Conservation (phyloP, 306 rosid species). For the Urtica urens region DNA sequence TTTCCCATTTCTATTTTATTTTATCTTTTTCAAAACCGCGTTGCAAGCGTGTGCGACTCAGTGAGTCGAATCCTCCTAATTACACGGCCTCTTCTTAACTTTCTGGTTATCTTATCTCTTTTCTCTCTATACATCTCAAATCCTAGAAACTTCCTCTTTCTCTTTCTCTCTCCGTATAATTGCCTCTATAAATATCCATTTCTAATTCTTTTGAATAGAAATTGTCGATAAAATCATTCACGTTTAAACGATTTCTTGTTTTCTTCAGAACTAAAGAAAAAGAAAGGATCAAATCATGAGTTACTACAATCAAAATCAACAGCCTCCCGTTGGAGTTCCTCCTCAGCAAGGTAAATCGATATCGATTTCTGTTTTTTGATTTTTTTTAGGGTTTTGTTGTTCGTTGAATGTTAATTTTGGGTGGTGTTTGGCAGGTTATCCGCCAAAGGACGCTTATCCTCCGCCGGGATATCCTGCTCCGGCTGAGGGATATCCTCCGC, state of each 20-base stretch:
- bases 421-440: constrained; percentile 38
- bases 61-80: background rate
- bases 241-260: too few species aligned
- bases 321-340: constrained; percentile 79
- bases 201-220: too few species aligned
- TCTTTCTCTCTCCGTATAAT: background rate
- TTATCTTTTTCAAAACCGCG: background rate
- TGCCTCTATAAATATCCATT: too few species aligned
- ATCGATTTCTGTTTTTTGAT: background rate
- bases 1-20: background rate
- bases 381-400: background rate
- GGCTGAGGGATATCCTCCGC: constrained; percentile 23
- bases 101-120: too few species aligned
- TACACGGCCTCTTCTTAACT: background rate
- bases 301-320: constrained; percentile 72
- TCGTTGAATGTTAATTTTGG: background rate
- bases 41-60: background rate
- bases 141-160: background rate
- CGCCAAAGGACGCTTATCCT: constrained; percentile 68
- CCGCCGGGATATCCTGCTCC: constrained; percentile 36
- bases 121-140: background rate
- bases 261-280: background rate
- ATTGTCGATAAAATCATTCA: too few species aligned
- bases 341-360: constrained; percentile 57
- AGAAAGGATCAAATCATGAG: constrained; percentile 32